These are phyloP conservation scores for Thalia dealbata DNA, from an alignment of 176 grass and related monocot species.

Conservation along the genomic window DNA sequence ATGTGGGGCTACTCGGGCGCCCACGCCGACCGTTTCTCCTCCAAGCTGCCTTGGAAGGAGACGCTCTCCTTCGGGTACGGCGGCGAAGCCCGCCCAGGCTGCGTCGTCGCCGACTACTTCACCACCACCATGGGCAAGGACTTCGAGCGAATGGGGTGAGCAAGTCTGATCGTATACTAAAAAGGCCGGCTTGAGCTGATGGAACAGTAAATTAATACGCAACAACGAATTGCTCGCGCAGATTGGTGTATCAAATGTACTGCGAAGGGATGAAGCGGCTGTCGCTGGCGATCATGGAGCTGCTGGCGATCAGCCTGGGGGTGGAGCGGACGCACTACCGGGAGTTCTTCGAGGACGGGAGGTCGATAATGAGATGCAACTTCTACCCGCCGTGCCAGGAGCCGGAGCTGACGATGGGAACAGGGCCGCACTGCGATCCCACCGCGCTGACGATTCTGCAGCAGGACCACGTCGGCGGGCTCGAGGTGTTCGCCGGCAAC, in stretches of 20 bases:
- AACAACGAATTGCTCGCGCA: constrained; percentile 7
- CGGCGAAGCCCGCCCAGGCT: not conserved
- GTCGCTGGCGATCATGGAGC: constrained; percentile 53
- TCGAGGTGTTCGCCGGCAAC: constrained; percentile 50
- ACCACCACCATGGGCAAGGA: constrained; percentile 32
- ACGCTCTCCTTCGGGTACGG: constrained; percentile 44
- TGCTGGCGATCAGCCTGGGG: constrained; percentile 62
- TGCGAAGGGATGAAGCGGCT: constrained; percentile 45
- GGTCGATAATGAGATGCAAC: constrained; percentile 75
- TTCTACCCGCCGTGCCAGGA: constrained; percentile 75
- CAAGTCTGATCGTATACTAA: not conserved
- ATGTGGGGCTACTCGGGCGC: constrained; percentile 46
- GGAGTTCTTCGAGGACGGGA: constrained; percentile 58
- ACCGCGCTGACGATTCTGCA: constrained; percentile 59
- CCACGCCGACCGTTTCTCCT: constrained; percentile 52
- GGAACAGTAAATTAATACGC: not conserved
- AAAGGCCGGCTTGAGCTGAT: not conserved
- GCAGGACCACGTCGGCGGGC: constrained; percentile 56
- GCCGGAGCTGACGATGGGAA: constrained; percentile 63
- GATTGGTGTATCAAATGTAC: constrained; percentile 53
- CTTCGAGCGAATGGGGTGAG: constrained; percentile 62
- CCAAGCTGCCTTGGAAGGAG: constrained; percentile 81
- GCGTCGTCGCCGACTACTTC: constrained; percentile 43
- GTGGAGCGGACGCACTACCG: constrained; percentile 34
- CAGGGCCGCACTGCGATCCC: constrained; percentile 72